Evolutionary conservation across 805 yeast species (phyloP), one percentile per base, ranked within the genome.

Genomic region (Metschnikowia bowlesiae): DNA sequence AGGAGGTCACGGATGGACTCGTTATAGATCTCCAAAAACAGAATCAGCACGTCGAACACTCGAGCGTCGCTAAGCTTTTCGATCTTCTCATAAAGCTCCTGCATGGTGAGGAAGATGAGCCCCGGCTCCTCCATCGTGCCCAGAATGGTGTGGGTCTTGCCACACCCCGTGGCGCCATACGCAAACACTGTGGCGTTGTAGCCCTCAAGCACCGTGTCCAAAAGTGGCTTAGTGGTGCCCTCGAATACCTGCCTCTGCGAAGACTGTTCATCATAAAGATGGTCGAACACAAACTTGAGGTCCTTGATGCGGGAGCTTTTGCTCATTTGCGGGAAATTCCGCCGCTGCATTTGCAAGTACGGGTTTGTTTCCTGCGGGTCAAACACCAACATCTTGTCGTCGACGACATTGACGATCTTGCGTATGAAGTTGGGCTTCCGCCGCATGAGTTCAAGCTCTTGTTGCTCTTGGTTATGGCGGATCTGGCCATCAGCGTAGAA

Each of bases 121-220:
- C 96, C 97, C 0, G 96, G 96, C 28, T 78, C 69, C 2, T 79
- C 79, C 0, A 82, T 76, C 0, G 84, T 78, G 0, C 97, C 97
- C 63, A 85, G 80, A 32, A 91, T 87, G 0, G 98, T 91, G 64
- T 86, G 89, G 0, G 97, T 91, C 63, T 91, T 91, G n/a, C 98
- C 98, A 66, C 97, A 91, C 0, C 98, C 98, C 0, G 98, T 91
- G 30, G 98, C 96, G 1, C 98, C 98, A 64, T 91, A 91, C 0
- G 98, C 97, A 71, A 91, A 91, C 0, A 91, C 89, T 0, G 97
- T 89, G 6, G 96, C 85, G 64, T 92, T 90, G 67, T 73, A 88
- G 0, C 97, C 98, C 53, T 87, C 94, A 39, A 91, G 65, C 0
- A 89, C 83, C 37, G 84, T 78, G 53, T 84, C 89, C 7, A 91